phyloP scores from a whole-genome alignment of 1,284 basidiomycete genomes.

The Thelephora terrestris region DNA sequence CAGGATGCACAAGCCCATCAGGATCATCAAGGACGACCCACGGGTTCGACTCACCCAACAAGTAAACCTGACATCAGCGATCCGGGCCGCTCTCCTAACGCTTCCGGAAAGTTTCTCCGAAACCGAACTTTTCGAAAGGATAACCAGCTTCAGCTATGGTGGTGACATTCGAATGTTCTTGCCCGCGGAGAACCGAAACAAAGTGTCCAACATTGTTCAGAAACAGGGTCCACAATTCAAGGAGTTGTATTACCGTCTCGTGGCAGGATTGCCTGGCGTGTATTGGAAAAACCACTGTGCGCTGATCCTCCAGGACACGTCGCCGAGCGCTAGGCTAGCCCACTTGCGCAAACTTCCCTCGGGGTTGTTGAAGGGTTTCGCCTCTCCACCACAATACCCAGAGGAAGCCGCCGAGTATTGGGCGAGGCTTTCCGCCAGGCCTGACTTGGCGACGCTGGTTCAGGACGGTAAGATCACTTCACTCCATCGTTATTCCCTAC shows the following conservation, averaged over 20 bases:
- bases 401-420: slow-evolving; percentile 52
- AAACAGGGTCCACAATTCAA: slow-evolving; percentile 79
- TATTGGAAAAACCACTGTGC: slow-evolving; percentile 47
- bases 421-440: slow-evolving; percentile 59
- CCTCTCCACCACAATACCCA: slow-evolving; percentile 18
- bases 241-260: slow-evolving; percentile 76
- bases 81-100: slow-evolving; percentile 68
- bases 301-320: slow-evolving; percentile 62
- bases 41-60: slow-evolving; percentile 87
- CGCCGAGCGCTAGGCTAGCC: slow-evolving; percentile 52
- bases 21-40: slow-evolving; percentile 82
- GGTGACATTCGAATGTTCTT: slow-evolving; percentile 93
- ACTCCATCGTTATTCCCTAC: slow-evolving; percentile 2
- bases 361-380: slow-evolving; percentile 47
- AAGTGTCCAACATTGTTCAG: slow-evolving; percentile 88
- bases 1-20: slow-evolving; percentile 93
- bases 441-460: slow-evolving; percentile 45
- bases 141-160: slow-evolving; percentile 81
- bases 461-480: slow-evolving; percentile 39
- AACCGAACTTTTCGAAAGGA: slow-evolving; percentile 74
- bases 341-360: slow-evolving; percentile 73
- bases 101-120: slow-evolving; percentile 63
- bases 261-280: slow-evolving; percentile 67
- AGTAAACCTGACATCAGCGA: slow-evolving; percentile 85
- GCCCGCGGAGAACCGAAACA: slow-evolving; percentile 89